A percentile compares a stretch with the other conserved stretches of the same genome.
Conservation (phyloP, 441 rosid genomes). For the Bruguiera hainesii region DNA sequence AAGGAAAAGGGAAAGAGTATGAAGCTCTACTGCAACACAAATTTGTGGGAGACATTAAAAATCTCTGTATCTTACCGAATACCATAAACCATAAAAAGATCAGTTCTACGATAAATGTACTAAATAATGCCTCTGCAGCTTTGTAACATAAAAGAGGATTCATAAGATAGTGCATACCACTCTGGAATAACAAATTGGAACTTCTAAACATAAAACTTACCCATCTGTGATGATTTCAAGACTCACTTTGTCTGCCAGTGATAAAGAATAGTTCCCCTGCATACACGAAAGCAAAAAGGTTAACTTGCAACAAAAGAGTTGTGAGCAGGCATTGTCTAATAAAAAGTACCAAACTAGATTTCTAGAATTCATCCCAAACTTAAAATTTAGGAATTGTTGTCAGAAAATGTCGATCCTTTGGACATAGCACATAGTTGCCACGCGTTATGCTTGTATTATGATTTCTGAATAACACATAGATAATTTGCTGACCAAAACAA, state of each 20-base stretch:
- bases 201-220: conserved; percentile 31
- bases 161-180: neutral
- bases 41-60: neutral
- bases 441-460: conserved; percentile 1
- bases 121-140: neutral
- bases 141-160: neutral
- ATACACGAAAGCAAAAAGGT: conserved; percentile 14
- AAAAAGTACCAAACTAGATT: neutral
- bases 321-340: too few species aligned
- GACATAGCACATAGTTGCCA: neutral
- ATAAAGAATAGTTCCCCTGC: conserved; percentile 85
- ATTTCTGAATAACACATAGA: neutral
- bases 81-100: neutral
- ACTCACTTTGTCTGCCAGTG: conserved; percentile 73
- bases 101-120: neutral
- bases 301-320: neutral
- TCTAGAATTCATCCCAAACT: neutral
- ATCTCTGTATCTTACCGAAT: neutral
- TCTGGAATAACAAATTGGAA: neutral
- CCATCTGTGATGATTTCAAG: conserved; percentile 92
- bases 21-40: neutral
- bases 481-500: neutral
- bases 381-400: neutral
- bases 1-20: neutral
- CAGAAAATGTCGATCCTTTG: neutral